Evolutionary conservation across 2,329 filamentous ascomycete genomes (phyloP).

Genomic region (Apiospora kogelbergensis): DNA sequence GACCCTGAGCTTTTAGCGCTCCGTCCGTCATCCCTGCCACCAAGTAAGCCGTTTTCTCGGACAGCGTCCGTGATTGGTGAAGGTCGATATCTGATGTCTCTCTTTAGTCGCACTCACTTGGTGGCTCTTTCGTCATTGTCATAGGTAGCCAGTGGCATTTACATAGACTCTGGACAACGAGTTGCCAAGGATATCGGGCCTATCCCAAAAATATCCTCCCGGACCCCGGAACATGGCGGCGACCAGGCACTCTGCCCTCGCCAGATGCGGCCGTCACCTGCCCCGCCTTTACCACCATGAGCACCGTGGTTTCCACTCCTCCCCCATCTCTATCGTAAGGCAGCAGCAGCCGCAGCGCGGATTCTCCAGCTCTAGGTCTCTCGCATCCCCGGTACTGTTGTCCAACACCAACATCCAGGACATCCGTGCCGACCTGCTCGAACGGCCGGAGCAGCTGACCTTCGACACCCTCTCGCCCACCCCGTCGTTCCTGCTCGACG

Average conservation of each 20-base stretch:
- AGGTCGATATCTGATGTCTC: not conserved
- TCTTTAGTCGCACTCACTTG: not conserved
- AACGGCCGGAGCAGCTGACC: slow-evolving; percentile 23
- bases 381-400: not conserved
- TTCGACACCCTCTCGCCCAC: slow-evolving; percentile 50
- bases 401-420: slow-evolving; percentile 21
- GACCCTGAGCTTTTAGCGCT: not conserved
- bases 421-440: slow-evolving; percentile 25
- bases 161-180: not conserved
- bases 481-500: slow-evolving; percentile 63
- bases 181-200: not conserved
- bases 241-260: not conserved
- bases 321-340: not conserved
- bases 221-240: not conserved
- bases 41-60: not conserved
- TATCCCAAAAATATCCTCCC: not conserved
- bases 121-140: not conserved
- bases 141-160: not conserved
- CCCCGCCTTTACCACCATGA: not conserved
- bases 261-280: not conserved
- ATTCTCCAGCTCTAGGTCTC: not conserved
- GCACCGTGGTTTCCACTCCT: not conserved
- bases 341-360: not conserved
- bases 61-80: not conserved
- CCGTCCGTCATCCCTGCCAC: not conserved